Conservation (phyloP, 2,329 filamentous ascomycete species). For the Onygenales sp. region DNA sequence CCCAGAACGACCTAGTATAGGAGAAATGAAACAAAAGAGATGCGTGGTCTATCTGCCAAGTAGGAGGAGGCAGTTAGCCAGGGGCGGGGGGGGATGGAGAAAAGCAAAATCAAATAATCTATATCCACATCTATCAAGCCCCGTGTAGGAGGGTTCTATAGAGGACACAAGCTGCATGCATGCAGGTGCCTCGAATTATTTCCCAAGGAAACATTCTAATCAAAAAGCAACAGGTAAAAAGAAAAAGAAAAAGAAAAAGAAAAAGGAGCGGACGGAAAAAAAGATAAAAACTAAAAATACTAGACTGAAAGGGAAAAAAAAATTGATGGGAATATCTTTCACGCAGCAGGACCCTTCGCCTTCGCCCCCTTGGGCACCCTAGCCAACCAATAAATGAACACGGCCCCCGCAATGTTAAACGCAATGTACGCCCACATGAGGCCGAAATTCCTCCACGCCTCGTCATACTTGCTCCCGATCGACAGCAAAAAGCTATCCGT, state of each 20-base stretch:
- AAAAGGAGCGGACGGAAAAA: neutral
- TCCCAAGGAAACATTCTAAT: neutral
- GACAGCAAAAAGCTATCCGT: constrained; percentile 40
- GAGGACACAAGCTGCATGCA: neutral
- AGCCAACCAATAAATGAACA: constrained; percentile 54
- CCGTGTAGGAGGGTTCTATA: neutral
- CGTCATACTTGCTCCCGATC: constrained; percentile 32
- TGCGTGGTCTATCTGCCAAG: no score
- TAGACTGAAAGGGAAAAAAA: neutral
- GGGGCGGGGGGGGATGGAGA: no score
- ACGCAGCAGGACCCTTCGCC: constrained; percentile 2
- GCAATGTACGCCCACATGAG: constrained; percentile 57
- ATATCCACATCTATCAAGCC: no score
- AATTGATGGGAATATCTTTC: neutral
- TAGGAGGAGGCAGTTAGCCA: no score
- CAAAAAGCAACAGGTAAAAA: neutral
- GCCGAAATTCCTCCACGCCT: constrained; percentile 59
- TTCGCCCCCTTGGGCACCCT: constrained; percentile 37
- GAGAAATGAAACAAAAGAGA: no score
- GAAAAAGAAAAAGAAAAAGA: neutral
- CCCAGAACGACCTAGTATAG: no score
- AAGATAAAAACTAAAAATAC: neutral
- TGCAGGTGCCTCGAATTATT: neutral
- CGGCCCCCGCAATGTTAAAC: constrained; percentile 53
- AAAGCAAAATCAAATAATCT: neutral